Conservation (phyloP, 768 basidiomycete species). For the Mycena vulgaris region DNA sequence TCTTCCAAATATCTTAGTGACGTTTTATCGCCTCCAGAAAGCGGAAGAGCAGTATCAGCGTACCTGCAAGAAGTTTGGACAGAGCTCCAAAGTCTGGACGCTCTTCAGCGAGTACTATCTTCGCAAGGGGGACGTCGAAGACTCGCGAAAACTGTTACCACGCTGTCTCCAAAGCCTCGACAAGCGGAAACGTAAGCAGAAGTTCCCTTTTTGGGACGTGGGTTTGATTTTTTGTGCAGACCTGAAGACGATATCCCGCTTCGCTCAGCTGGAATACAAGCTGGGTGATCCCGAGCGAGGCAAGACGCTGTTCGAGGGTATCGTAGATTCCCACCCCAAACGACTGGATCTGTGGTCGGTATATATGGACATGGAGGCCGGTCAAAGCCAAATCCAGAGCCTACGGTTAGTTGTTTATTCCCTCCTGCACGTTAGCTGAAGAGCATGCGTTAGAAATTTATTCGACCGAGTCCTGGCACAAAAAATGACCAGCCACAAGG, state of each 20-base stretch:
- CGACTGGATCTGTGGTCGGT: slow-evolving; percentile 96
- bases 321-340: slow-evolving; percentile 95
- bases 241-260: slow-evolving; percentile 94
- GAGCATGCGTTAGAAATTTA: slow-evolving; percentile 72
- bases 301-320: slow-evolving; percentile 96
- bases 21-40: slow-evolving; percentile 66
- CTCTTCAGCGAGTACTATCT: slow-evolving; percentile 89
- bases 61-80: slow-evolving; percentile 94
- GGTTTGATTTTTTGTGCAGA: slow-evolving; percentile 62
- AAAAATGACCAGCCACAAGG: slow-evolving; percentile 96
- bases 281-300: slow-evolving; percentile 95
- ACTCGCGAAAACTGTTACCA: slow-evolving; percentile 88
- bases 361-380: slow-evolving; percentile 97
- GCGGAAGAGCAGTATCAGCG: slow-evolving; percentile 94
- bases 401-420: slow-evolving; percentile 67
- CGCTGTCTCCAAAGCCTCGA: slow-evolving; percentile 92
- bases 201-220: not conserved
- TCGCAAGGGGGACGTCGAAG: slow-evolving; percentile 78
- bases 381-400: slow-evolving; percentile 83
- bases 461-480: slow-evolving; percentile 86
- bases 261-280: slow-evolving; percentile 96
- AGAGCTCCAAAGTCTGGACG: slow-evolving; percentile 96
- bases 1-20: not conserved
- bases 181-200: slow-evolving; percentile 89
- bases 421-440: slow-evolving; percentile 7